These are phyloP conservation scores for Arabidopsis thaliana DNA, from an alignment of 345 rosid genomes.

Conservation along the genomic window DNA sequence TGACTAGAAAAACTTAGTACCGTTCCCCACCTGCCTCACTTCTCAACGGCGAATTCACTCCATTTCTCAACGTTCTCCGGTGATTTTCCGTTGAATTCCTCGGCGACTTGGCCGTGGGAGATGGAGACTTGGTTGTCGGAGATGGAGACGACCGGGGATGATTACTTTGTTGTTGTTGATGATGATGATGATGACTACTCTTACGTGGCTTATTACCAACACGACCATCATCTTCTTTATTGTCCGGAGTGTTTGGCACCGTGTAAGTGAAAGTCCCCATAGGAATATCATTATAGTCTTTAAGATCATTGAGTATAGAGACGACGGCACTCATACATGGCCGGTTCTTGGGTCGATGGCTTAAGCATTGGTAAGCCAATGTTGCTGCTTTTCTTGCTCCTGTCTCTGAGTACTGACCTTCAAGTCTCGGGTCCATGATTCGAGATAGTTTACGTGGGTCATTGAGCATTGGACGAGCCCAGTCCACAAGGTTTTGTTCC, in stretches of 20 bases:
- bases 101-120: slow-evolving; percentile 45
- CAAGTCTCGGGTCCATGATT: slow-evolving; percentile 88
- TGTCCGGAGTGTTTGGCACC: slow-evolving; percentile 54
- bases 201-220: slow-evolving; percentile 47
- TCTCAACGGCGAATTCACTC: slow-evolving; percentile 53
- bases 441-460: slow-evolving; percentile 68
- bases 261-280: slow-evolving; percentile 69
- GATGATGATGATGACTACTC: slow-evolving; percentile 40
- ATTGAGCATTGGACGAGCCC: slow-evolving; percentile 75
- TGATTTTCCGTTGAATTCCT: slow-evolving; percentile 26
- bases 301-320: slow-evolving; percentile 63
- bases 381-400: slow-evolving; percentile 83
- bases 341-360: slow-evolving; percentile 78
- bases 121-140: slow-evolving; percentile 38
- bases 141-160: slow-evolving; percentile 41
- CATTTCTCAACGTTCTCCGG: slow-evolving; percentile 45
- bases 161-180: slow-evolving; percentile 33
- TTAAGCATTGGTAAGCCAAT: slow-evolving; percentile 79
- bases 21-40: slow-evolving; percentile 48
- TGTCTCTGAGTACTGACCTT: slow-evolving; percentile 82
- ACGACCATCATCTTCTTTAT: slow-evolving; percentile 35
- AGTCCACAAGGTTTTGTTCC: slow-evolving; percentile 67
- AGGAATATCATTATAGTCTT: slow-evolving; percentile 60
- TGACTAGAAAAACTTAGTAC: slow-evolving; percentile 32
- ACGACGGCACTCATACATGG: slow-evolving; percentile 73